phyloP scores from a whole-genome alignment of 177 flowering plant species.

The Vitis hybrid region DNA sequence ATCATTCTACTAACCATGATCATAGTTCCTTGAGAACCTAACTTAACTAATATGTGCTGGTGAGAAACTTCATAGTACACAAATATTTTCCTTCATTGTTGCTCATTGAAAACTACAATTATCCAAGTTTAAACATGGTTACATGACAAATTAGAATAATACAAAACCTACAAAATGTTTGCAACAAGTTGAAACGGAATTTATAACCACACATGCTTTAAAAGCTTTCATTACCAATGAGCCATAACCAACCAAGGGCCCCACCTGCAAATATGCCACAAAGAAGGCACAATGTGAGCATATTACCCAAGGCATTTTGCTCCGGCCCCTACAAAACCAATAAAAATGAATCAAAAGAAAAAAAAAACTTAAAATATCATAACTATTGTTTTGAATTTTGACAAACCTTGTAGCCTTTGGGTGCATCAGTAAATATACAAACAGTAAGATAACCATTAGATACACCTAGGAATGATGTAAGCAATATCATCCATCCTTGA shows the following conservation, averaged over 20 bases:
- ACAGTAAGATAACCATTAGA: constrained; percentile 78
- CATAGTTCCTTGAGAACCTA: too few species aligned
- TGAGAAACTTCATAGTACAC: too few species aligned
- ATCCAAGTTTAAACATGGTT: too few species aligned
- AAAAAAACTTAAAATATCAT: not conserved
- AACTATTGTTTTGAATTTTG: not conserved
- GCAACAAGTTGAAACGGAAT: too few species aligned
- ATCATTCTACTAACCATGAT: too few species aligned
- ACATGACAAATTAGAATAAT: not conserved
- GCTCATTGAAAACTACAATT: too few species aligned
- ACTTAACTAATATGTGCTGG: too few species aligned
- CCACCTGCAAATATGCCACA: constrained; percentile 74
- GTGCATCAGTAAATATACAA: constrained; percentile 61
- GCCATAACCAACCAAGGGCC: constrained; percentile 81
- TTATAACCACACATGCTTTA: constrained; percentile 1
- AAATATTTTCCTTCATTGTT: too few species aligned
- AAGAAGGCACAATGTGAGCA: constrained; percentile 55
- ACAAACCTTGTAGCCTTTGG: constrained; percentile 71
- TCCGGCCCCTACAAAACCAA: constrained; percentile 67
- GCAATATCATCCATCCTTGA: constrained; percentile 82
- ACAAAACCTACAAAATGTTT: not conserved
- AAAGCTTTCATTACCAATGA: constrained; percentile 50
- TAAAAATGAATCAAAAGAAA: not conserved
- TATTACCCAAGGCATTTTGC: constrained; percentile 80
- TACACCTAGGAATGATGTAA: constrained; percentile 57